phyloP scores from a whole-genome alignment of 371 early-diverging fungal genomes.

The Vairimorpha ceranae region DNA sequence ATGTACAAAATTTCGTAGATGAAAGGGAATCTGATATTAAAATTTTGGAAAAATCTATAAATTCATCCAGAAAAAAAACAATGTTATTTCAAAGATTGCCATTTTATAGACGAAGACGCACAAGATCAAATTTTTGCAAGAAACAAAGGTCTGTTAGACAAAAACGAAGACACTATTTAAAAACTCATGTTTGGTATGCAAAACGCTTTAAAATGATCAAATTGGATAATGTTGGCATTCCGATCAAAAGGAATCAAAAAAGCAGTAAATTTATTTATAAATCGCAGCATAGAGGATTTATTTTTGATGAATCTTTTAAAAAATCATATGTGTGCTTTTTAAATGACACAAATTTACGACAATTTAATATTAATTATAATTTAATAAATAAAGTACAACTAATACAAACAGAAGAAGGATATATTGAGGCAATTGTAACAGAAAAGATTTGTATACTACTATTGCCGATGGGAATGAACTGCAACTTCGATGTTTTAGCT shows the following conservation, averaged over 20 bases:
- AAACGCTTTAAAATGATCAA: slow-evolving; percentile 59
- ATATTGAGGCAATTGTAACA: slow-evolving; percentile 19
- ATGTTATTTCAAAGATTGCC: slow-evolving; percentile 53
- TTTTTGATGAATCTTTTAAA: slow-evolving; percentile 55
- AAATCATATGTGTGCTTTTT: slow-evolving; percentile 6
- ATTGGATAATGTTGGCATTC: slow-evolving; percentile 20
- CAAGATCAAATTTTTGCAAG: slow-evolving; percentile 31
- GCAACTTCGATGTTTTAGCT: background rate
- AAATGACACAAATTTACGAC: background rate
- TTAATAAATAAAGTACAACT: background rate
- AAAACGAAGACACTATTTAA: slow-evolving; percentile 38
- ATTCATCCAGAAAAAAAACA: slow-evolving; percentile 39
- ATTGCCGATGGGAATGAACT: background rate
- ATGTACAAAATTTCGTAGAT: slow-evolving; percentile 44
- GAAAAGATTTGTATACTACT: background rate
- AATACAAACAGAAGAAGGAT: background rate
- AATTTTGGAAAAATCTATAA: slow-evolving; percentile 44
- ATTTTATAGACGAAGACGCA: slow-evolving; percentile 54
- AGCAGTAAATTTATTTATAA: slow-evolving; percentile 56
- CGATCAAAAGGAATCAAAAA: slow-evolving; percentile 40
- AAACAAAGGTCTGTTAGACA: slow-evolving; percentile 11
- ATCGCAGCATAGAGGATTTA: slow-evolving; percentile 44
- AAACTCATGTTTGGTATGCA: slow-evolving; percentile 56
- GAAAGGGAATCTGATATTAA: slow-evolving; percentile 51
- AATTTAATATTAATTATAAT: background rate